Base-by-base conservation (phyloP, 768 basidiomycete genomes). In the Fomitopsis serialis region DNA sequence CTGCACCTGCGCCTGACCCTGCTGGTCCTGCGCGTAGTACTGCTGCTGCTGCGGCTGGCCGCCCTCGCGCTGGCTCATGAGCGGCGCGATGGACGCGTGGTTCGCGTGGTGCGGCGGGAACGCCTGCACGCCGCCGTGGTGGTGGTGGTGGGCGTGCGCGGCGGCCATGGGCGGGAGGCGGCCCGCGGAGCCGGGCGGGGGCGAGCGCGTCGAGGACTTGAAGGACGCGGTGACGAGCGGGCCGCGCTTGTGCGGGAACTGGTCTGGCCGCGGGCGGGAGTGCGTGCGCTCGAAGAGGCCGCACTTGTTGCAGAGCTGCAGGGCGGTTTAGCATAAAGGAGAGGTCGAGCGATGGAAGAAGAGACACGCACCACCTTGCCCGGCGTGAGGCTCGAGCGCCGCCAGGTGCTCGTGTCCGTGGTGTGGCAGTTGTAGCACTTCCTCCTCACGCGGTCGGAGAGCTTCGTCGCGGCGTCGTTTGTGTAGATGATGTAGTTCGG, bases 401-500 rank as follows among this genome's bases (percentile, higher is more conserved):
- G 70, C 89, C 89, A 91, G 23, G 88, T 90, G 47, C 84, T 85
- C 29, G 89, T 90, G 58, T 91, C 89, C 13, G 89, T 89, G 23
- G 88, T 90, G 66, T 85, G 84, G 68, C 89, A 91, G 66, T 91
- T 91, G 78, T 86, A 90, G 68, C 89, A 91, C 45, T 87, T 73
- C 35, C 89, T 70, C 24, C 89, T 77, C 46, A 91, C 84, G 37
- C 87, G 77, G 64, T 89, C 86, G 63, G 81, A 85, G 52, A 90
- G 74, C 69, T 91, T 91, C 0, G 87, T 89, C 1, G 87, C 79
- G 0, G 89, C 89, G 59, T 91, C 89, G 66, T 89, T 86, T 0
- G 89, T 90, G 68, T 84, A 72, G 27, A 75, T 69, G 53, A 78
- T 70, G 43, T 70, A 55, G 47, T 68, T 70, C 25, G 59, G 67